A percentile compares a stretch with the other conserved stretches of the same genome.
Conservation (phyloP, 768 basidiomycete genomes). For the Arthromyces matolae region DNA sequence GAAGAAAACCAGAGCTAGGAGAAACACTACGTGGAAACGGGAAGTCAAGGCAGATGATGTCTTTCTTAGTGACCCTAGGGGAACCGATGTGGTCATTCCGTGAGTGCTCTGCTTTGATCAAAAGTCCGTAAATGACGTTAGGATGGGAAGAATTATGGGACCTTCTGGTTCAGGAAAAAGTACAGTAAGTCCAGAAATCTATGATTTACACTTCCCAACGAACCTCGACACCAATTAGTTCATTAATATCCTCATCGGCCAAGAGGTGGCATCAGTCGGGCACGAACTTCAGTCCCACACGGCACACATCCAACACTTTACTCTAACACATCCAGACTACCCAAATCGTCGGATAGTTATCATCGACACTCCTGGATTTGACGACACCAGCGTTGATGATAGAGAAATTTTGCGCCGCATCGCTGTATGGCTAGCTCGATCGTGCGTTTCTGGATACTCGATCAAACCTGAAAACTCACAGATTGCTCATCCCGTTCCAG, state of each 20-base stretch:
- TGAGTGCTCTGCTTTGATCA: background rate
- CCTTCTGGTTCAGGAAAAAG: conserved; percentile 21
- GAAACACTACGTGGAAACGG: conserved; percentile 9
- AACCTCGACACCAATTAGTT: conserved; percentile 14
- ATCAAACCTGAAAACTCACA: background rate
- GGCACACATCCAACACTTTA: conserved; percentile 18
- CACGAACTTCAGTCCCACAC: conserved; percentile 20
- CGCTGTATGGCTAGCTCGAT: conserved; percentile 20
- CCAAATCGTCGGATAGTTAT: conserved; percentile 17
- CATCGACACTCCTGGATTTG: conserved; percentile 23
- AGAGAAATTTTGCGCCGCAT: conserved; percentile 19
- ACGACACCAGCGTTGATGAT: conserved; percentile 20
- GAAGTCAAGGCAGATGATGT: conserved; percentile 15
- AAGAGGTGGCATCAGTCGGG: conserved; percentile 14
- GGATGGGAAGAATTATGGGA: conserved; percentile 17
- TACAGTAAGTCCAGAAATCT: conserved; percentile 8
- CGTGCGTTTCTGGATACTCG: conserved; percentile 8
- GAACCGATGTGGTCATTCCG: conserved; percentile 16
- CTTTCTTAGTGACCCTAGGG: conserved; percentile 13
- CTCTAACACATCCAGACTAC: conserved; percentile 14
- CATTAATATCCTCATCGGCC: conserved; percentile 22
- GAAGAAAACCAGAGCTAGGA: conserved; percentile 5
- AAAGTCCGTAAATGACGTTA: background rate
- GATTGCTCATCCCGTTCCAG: conserved; percentile 12
- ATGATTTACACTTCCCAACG: background rate